Evolutionary conservation across 1,139 yeast genomes (phyloP), one percentile per base, ranked within the genome.

Genomic region (Debaryomyces singareniensis): DNA sequence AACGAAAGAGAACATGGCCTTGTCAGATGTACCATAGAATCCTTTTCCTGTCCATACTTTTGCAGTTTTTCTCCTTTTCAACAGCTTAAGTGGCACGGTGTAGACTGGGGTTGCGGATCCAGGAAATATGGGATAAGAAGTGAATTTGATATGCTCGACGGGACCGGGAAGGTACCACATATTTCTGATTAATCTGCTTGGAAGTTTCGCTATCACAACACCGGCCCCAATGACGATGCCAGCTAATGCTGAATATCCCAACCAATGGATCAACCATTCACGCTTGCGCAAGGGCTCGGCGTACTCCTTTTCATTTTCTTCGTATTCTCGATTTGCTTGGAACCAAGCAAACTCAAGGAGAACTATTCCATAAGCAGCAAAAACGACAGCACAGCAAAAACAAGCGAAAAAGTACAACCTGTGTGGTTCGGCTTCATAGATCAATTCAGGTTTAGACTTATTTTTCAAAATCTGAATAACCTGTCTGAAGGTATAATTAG

Each of bases 11-110:
- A 84, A 84, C 35, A 83, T 68, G 4, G 83, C 68, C 28, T 77
- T 72, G 51, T 83, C 89, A 21, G 84, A 71, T 2, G 94, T 83
- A 1, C 95, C 94, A 51, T 85, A 85, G 47, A 82, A 80, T 2
- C 95, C 95, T 38, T 78, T 78, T 12, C 89, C 91, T 1, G 94
- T 82, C 78, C 87, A 85, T 2, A 84, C 77, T 42, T 82, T 71
- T 6, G 86, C 68, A 36, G 73, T 68, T 37, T 71, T 72, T 32
- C 78, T 76, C 36, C 89, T 67, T 13, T 60, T 57, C 30, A 84
- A 44, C 29, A 65, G 57, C 24, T 62, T 66, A 29, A 84, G 50
- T 2, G 91, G 89, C 20, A 82, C 61, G 0, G 86, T 78, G 36
- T 72, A 67, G 6, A 81, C 78, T 0, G 94, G 94, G 0, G 91